These are phyloP conservation scores for Osmozyma mogii DNA, from an alignment of 805 yeast species.

Conservation along the genomic window DNA sequence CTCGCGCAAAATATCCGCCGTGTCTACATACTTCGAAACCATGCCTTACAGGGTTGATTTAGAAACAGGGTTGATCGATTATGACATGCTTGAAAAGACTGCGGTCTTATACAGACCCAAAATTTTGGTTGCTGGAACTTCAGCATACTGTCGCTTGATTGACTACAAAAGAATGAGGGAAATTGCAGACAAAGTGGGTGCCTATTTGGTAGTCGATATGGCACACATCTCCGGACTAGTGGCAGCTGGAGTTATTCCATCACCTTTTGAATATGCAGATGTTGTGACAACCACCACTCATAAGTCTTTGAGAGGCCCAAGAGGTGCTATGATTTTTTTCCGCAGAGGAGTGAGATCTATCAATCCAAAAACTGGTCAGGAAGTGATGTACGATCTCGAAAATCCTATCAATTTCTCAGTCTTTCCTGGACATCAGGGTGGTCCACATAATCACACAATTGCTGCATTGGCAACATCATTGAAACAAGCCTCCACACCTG, in stretches of 20 bases:
- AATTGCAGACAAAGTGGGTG: slow-evolving; percentile 96
- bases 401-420: slow-evolving; percentile 95
- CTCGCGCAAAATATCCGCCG: slow-evolving; percentile 86
- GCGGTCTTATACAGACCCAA: slow-evolving; percentile 93
- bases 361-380: slow-evolving; percentile 82
- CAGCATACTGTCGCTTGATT: slow-evolving; percentile 94
- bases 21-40: slow-evolving; percentile 94
- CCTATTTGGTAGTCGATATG: slow-evolving; percentile 94
- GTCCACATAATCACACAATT: slow-evolving; percentile 99
- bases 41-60: slow-evolving; percentile 96
- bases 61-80: slow-evolving; percentile 91
- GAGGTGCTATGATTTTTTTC: slow-evolving; percentile 99
- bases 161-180: slow-evolving; percentile 95
- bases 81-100: slow-evolving; percentile 87
- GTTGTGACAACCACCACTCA: slow-evolving; percentile 98
- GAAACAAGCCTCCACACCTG: slow-evolving; percentile 87
- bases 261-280: slow-evolving; percentile 96
- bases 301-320: slow-evolving; percentile 97
- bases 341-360: slow-evolving; percentile 89
- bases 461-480: slow-evolving; percentile 96
- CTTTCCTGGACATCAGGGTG: slow-evolving; percentile 99
- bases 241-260: slow-evolving; percentile 91
- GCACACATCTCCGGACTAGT: slow-evolving; percentile 96
- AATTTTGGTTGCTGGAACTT: slow-evolving; percentile 94
- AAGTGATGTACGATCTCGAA: slow-evolving; percentile 84